Percentiles rank a stretch among this genome's conserved stretches.
These are phyloP conservation scores for Diutina rugosa DNA, from an alignment of 1,139 yeast species.

Conservation along the genomic window DNA sequence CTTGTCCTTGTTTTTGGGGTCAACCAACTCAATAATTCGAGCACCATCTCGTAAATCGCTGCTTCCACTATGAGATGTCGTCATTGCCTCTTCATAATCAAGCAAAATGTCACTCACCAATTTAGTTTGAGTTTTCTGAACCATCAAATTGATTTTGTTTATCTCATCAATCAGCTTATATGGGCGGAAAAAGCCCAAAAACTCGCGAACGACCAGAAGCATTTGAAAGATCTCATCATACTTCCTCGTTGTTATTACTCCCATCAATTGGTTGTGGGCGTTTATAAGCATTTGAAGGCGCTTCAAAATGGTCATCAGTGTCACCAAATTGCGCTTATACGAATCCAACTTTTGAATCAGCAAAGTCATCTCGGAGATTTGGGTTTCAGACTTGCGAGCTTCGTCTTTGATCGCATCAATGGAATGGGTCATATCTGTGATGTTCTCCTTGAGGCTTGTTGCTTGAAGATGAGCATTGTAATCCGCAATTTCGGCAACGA, in stretches of 20 bases:
- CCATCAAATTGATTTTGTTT: slow-evolving; percentile 51
- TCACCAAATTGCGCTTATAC: slow-evolving; percentile 70
- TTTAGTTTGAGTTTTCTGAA: slow-evolving; percentile 50
- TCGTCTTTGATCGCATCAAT: slow-evolving; percentile 15
- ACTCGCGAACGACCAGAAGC: slow-evolving; percentile 67
- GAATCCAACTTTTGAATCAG: slow-evolving; percentile 70
- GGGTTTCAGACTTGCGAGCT: slow-evolving; percentile 37
- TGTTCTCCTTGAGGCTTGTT: slow-evolving; percentile 18
- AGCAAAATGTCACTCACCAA: slow-evolving; percentile 62
- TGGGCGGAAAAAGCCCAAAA: slow-evolving; percentile 64
- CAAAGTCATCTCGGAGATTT: slow-evolving; percentile 59
- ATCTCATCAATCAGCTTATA: slow-evolving; percentile 80
- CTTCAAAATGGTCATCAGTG: slow-evolving; percentile 76
- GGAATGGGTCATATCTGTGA: slow-evolving; percentile 33
- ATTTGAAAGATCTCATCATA: slow-evolving; percentile 59
- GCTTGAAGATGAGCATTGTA: slow-evolving; percentile 12
- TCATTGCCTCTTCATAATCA: slow-evolving; percentile 48
- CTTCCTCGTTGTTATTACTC: slow-evolving; percentile 28
- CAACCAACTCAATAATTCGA: slow-evolving; percentile 55
- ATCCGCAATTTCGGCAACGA: slow-evolving; percentile 17
- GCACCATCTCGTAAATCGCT: slow-evolving; percentile 49
- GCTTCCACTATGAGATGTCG: slow-evolving; percentile 11
- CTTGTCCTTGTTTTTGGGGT: slow-evolving; percentile 45
- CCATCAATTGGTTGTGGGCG: slow-evolving; percentile 57
- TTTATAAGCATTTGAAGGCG: slow-evolving; percentile 77